Conservation (phyloP, 2,329 filamentous ascomycete genomes). For the Trichoderma koningii region DNA sequence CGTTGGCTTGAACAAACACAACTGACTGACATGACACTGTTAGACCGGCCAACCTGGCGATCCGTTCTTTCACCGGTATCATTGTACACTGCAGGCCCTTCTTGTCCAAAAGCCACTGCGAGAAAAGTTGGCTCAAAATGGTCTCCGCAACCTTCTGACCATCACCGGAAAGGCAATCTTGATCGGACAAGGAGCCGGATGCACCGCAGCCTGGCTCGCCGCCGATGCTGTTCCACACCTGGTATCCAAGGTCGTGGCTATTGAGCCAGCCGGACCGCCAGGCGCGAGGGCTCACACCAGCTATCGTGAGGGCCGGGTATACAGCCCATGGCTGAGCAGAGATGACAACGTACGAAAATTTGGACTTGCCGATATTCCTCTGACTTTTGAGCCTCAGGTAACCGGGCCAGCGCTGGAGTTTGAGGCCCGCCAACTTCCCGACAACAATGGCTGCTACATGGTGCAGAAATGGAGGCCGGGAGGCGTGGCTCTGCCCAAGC, state of each 20-base stretch:
- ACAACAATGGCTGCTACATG: conserved; percentile 6
- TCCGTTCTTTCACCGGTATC: conserved; percentile 51
- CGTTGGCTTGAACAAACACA: not conserved
- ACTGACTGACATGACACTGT: conserved; percentile 17
- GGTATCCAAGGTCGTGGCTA: conserved; percentile 50
- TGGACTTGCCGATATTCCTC: conserved; percentile 46
- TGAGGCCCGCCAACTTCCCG: not conserved
- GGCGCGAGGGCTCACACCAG: conserved; percentile 39
- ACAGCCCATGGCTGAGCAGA: conserved; percentile 32
- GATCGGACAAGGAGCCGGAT: conserved; percentile 54
- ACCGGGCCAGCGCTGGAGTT: not conserved
- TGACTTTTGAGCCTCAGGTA: conserved; percentile 46
- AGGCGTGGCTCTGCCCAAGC: not conserved
- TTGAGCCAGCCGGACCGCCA: conserved; percentile 58
- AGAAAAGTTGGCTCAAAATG: conserved; percentile 39
- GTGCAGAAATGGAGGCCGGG: not conserved
- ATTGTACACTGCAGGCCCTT: conserved; percentile 46
- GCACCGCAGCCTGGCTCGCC: conserved; percentile 49
- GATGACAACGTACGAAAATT: conserved; percentile 40
- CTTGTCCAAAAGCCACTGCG: conserved; percentile 35
- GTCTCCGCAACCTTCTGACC: conserved; percentile 47
- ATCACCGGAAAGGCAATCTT: conserved; percentile 47
- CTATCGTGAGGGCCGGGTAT: conserved; percentile 23
- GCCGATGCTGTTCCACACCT: conserved; percentile 52
- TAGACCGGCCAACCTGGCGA: conserved; percentile 47